These are phyloP conservation scores for Pseudocercospora pini-densiflorae DNA, from an alignment of 2,329 filamentous ascomycete species.

Conservation along the genomic window DNA sequence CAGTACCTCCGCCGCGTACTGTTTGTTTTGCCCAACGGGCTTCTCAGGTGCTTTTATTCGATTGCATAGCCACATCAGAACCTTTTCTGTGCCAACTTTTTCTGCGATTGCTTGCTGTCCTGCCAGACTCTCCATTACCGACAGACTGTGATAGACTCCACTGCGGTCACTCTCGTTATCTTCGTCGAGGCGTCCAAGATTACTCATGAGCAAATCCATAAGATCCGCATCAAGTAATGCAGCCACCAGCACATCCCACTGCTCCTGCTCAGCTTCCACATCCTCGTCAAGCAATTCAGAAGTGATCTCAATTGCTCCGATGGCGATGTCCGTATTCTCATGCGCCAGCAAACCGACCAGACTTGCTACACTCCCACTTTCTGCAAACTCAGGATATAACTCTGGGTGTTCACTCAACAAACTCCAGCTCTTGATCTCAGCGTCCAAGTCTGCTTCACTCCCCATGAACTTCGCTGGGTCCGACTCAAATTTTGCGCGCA, in stretches of 20 bases:
- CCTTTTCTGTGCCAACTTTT: slow-evolving; percentile 70
- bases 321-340: slow-evolving; percentile 96
- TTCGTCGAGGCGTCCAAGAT: slow-evolving; percentile 81
- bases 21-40: slow-evolving; percentile 83
- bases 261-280: slow-evolving; percentile 75
- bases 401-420: slow-evolving; percentile 86
- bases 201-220: slow-evolving; percentile 73
- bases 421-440: slow-evolving; percentile 82
- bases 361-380: slow-evolving; percentile 68
- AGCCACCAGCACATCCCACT: slow-evolving; percentile 78
- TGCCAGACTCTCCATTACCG: slow-evolving; percentile 83
- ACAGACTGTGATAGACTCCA: slow-evolving; percentile 84
- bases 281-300: slow-evolving; percentile 93
- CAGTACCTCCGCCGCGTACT: slow-evolving; percentile 90
- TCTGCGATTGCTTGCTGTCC: slow-evolving; percentile 72
- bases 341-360: slow-evolving; percentile 84
- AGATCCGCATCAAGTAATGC: slow-evolving; percentile 69
- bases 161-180: slow-evolving; percentile 71
- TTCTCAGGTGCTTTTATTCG: slow-evolving; percentile 73
- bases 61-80: slow-evolving; percentile 77
- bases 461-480: slow-evolving; percentile 82
- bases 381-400: slow-evolving; percentile 79
- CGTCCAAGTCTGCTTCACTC: slow-evolving; percentile 86
- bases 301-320: slow-evolving; percentile 86
- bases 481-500: slow-evolving; percentile 81